Evolutionary conservation across 495 filamentous ascomycete genomes (phyloP).

Genomic region (Penicillium cataractarum): DNA sequence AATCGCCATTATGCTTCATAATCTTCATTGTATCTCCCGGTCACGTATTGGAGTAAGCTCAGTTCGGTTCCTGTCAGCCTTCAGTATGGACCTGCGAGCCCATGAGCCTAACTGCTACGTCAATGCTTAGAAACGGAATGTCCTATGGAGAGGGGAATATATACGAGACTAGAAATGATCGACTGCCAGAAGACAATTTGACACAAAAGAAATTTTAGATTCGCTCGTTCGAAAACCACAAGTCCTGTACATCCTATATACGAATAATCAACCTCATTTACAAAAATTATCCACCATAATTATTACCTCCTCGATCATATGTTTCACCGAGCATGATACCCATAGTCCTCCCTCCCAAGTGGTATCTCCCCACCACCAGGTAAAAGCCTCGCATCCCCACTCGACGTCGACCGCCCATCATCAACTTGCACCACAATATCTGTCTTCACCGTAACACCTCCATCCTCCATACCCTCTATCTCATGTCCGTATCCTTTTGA

Average conservation of each 20-base stretch:
- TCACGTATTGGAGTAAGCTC: too few relatives aligned
- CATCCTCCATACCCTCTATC: constrained; percentile 20
- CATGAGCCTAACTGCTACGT: too few relatives aligned
- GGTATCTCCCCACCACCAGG: constrained; percentile 17
- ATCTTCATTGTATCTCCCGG: too few relatives aligned
- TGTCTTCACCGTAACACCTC: constrained; percentile 34
- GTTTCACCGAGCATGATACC: neutral
- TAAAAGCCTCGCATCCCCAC: constrained; percentile 23
- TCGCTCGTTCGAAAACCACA: neutral
- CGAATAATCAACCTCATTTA: neutral
- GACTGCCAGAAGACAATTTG: neutral
- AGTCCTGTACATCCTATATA: neutral
- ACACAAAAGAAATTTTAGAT: neutral
- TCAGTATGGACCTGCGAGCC: too few relatives aligned
- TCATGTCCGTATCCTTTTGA: constrained; percentile 19
- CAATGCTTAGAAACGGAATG: too few relatives aligned
- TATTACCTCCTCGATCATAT: neutral
- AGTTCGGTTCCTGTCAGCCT: too few relatives aligned
- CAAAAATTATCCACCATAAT: constrained; percentile 5
- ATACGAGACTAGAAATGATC: too few relatives aligned
- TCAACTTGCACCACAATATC: constrained; percentile 39
- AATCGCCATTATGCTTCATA: too few relatives aligned
- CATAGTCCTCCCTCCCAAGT: neutral
- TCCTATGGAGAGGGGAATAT: too few relatives aligned
- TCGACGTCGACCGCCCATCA: constrained; percentile 27